Base-by-base conservation (phyloP, 441 rosid species). In the Brassica hybrid region DNA sequence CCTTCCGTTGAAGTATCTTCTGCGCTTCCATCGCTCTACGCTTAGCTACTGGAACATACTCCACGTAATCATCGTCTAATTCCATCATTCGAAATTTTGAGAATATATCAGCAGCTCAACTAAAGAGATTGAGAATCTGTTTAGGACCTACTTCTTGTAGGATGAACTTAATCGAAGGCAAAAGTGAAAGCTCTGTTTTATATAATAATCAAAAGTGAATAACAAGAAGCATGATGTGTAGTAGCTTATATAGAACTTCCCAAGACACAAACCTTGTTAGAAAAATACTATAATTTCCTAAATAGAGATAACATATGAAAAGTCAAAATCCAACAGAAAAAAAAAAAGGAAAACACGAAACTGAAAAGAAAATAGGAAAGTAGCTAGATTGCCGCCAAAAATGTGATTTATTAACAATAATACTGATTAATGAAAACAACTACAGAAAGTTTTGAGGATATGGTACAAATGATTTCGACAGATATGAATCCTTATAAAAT, bases 1-100 rank as follows among this genome's bases (percentile, higher is more conserved):
- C 94, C 79, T 90, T 94, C 34, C 99, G 85, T 75, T 87, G 89
- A 34, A 94, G 93, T 66, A 94, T 90, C 85, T 85, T 89, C 61
- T 86, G 92, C 2, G 82, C 90, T 81, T 89, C 93, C 68, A 91
- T 61, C 1, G 92, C 94, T 75, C 96, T 86, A 19, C 97, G 93
- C 82, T 93, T 90, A 0, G 90, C 94, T 59, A 89, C 97, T 1
- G 97, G 94, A 38, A 91, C 86, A 66, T 88, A 94, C 84, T 94
- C 97, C 72, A 79, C 91, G 62, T 88, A 94, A 59, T 83, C 91
- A 73, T 89, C 93, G 0, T 88, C 98, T 9, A 78, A 92, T 83
- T 88, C 98, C 97, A 89, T 87, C 38, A 9, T 75, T 54, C 13
- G 32, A 67, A 63, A 64, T 50, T 68, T 30, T 30, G 34, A 30